Evolutionary conservation across 2,329 filamentous ascomycete genomes (phyloP).

Genomic region (Diaporthe citrichinensis): DNA sequence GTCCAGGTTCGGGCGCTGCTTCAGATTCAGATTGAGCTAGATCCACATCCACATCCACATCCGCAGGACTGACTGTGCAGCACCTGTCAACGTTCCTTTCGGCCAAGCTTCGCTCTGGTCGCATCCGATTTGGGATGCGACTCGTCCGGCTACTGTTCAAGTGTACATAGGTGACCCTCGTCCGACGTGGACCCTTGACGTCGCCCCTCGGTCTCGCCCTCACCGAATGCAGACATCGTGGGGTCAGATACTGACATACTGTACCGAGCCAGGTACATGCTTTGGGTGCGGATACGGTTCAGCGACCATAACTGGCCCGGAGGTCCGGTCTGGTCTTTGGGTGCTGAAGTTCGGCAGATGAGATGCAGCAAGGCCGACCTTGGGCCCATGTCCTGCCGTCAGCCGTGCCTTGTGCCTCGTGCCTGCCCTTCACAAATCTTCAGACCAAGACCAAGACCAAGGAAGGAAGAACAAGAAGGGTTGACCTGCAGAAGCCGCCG

Average conservation of each 20-base stretch:
- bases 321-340: slow-evolving; percentile 30
- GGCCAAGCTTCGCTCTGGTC: not conserved
- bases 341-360: slow-evolving; percentile 20
- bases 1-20: slow-evolving; percentile 14
- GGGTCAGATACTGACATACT: not conserved
- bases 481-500: slow-evolving; percentile 38
- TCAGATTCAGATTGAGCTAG: slow-evolving; percentile 26
- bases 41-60: not conserved
- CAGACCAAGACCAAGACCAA: slow-evolving; percentile 13
- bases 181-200: not conserved
- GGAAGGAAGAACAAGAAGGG: not conserved
- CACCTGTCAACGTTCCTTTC: not conserved
- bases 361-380: slow-evolving; percentile 12
- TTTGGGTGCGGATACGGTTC: not conserved
- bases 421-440: not conserved
- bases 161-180: not conserved
- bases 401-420: not conserved
- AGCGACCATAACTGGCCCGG: slow-evolving; percentile 8
- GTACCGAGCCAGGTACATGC: not conserved
- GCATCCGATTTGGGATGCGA: not conserved
- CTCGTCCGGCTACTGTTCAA: not conserved
- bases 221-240: not conserved
- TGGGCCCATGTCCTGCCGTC: not conserved
- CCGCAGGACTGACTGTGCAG: not conserved
- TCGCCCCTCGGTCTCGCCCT: not conserved